phyloP scores from a whole-genome alignment of 2,329 filamentous ascomycete species.

The Alternaria arborescens region DNA sequence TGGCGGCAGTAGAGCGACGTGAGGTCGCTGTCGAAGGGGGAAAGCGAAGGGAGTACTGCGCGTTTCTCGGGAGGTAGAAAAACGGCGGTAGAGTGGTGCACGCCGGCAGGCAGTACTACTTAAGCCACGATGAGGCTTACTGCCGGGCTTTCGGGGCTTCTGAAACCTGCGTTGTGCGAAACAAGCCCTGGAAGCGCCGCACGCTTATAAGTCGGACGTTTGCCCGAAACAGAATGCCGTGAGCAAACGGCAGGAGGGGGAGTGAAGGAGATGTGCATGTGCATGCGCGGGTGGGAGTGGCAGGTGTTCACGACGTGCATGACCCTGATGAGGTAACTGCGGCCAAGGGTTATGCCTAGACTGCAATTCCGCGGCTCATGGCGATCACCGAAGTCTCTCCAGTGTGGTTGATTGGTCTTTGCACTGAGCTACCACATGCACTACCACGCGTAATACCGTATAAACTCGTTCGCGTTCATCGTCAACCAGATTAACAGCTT shows the following conservation, averaged over 20 bases:
- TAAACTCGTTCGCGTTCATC: neutral
- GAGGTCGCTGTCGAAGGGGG: neutral
- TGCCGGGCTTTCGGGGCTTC: conserved; percentile 17
- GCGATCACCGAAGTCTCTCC: conserved; percentile 10
- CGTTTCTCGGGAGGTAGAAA: conserved; percentile 10
- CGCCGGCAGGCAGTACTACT: conserved; percentile 3
- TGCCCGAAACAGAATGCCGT: conserved; percentile 1
- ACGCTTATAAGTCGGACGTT: conserved; percentile 11
- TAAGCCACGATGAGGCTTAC: conserved; percentile 19
- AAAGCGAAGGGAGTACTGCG: conserved; percentile 1
- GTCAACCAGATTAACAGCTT: neutral
- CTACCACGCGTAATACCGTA: conserved; percentile 4
- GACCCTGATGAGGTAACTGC: conserved; percentile 9
- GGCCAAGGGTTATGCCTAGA: conserved; percentile 7
- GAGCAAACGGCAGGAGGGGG: neutral
- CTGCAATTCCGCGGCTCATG: conserved; percentile 1
- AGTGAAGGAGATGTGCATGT: conserved; percentile 1
- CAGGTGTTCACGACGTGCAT: conserved; percentile 14
- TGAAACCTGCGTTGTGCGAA: conserved; percentile 20
- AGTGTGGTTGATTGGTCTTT: conserved; percentile 6
- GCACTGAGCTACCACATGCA: conserved; percentile 1
- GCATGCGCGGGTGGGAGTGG: neutral
- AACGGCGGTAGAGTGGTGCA: conserved; percentile 2
- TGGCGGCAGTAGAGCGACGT: conserved; percentile 23
- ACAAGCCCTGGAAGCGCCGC: conserved; percentile 14